Base-by-base conservation (phyloP, 768 basidiomycete species). In the Psilocybe sp. region DNA sequence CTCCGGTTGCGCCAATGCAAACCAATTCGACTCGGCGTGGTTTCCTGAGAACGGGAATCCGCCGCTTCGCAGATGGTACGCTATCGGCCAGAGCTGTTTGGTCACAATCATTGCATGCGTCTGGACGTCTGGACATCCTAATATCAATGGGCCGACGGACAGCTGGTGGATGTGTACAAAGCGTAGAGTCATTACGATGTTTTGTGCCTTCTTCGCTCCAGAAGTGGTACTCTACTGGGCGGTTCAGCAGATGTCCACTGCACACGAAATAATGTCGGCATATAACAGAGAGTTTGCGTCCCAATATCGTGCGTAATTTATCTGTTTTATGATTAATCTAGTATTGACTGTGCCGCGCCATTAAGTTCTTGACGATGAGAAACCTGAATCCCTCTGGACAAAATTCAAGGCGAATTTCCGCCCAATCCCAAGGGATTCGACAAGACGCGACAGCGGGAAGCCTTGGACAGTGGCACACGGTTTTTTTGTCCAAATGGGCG, bases 61-160 rank as follows among this genome's bases (percentile, higher is more conserved):
- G 23, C 4, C 23, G 23, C 3, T 7, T 28, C 23, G 23, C 4
- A 3, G 23, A 7, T 28, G 23, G 23, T 53, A 49, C 49, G 45
- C 51, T 40, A 66, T 69, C 36, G 49, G 64, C 10, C 57, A 55
- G 56, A 58, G 57, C 39, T 67, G 64, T 19, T n/a, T 64, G n/a
- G 49, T 54, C 13, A 63, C 67, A 3, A 50, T 67, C 1, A 58
- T 69, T n/a, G 47, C 56, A 11, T 69, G 67, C 46, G 59, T 57
- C 13, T 69, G 66, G 68, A 56, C 55, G 12, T 51, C 59, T 9
- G 47, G 64, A 11, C 68, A 69, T 16, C 64, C 62, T 13, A 66
- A 69, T 49, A 58, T 69, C 16, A 61, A 65, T 2, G 40, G 19
- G 19, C 51, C 52, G 4, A 40, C 59, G 10, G 57, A 59, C 10